Base-by-base conservation (phyloP, 2,329 filamentous ascomycete species). In the Fusarium dimerum region DNA sequence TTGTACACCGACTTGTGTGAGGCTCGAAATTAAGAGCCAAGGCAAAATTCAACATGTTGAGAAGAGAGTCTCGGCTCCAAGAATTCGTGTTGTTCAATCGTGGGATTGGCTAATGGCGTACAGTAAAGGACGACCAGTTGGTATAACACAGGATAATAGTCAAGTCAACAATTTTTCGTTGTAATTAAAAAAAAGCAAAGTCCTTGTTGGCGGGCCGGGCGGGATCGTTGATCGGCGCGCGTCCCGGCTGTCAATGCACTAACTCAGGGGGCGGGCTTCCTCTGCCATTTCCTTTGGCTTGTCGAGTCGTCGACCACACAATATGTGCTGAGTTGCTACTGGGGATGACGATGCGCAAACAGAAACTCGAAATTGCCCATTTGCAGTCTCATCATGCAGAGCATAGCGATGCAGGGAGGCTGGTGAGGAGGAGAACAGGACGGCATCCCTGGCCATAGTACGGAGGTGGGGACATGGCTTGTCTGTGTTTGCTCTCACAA, bases 151-250 rank as follows among this genome's bases (percentile, higher is more conserved):
- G 15, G n/a, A n/a, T 29, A 43, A 7, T 26, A 26, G 7, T 5
- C 20, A 26, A 4, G 7, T 26, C 12, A 12, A 44, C 17, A 7
- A 30, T 16, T 4, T 10, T 47, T 40, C 18, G 36, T 43, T 51
- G 36, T 38, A 54, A 45, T 38, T 50, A 50, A 4, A 29, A 41
- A 41, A 55, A 50, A 44, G 47, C 42, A 48, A 30, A 55, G 48
- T 50, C 52, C 58, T 38, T 61, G 56, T 52, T 53, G 45, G 52
- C 59, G 62, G 62, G 51, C 62, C 59, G 59, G 50, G 51, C 62
- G 60, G 60, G 62, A 64, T 61, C 55, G 50, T 54, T 59, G 62
- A 62, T 65, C 62, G 52, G 55, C 56, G 47, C 46, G 50, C 57
- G 56, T 57, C 51, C 62, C 55, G 44, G 48, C 52, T 53, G 41